Evolutionary conservation across 208 protist genomes (phyloP), one percentile per base, ranked within the genome.

Genomic region (Acanthamoeba triangularis): DNA sequence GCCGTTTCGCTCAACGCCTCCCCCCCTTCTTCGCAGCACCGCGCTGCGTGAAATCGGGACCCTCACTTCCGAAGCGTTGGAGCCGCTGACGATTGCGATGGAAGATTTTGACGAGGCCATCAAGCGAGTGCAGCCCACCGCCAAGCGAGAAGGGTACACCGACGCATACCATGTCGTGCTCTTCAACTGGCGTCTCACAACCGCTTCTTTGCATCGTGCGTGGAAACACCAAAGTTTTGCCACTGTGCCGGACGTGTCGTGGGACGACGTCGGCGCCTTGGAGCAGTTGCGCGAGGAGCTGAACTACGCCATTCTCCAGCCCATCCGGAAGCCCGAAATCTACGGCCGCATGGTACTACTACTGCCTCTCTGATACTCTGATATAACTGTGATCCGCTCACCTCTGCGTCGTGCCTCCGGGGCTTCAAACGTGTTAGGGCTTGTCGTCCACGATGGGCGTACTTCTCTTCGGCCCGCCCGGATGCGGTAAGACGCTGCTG

Each of bases 401-500:
- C 49, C 13, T 5, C 49, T 54, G 49, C 5, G 13, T 16, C 18
- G 59, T 28, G 99, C 88, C 98, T 99, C 33, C 98, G 99, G 95
- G 97, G 99, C 95, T 99, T 99, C 59, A 99, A 99, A 97, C 97
- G 14, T 16, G 28, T 35, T 16, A 69, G 63, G 63, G 63, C 13
- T 13, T 69, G 14, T 69, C 63, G 63, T 69, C 63, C 63, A 69
- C 63, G 6, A 69, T 69, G 59, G 97, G 97, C 84, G 98, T 98
- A 2, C 95, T 98, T 20, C 98, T 99, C 95, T 99, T 99, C 97
- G 99, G 99, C 59, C 99, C 99, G 10, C 99, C 99, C 52, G 99
- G 99, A 65, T 99, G 99, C 96, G 99, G 99, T 98, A 99, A 99
- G 98, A 99, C 99, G 63, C 98, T 99, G 30, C 96, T 99, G 25